Base-by-base conservation (phyloP, 805 yeast species). In the Saturnispora serradocipensis region DNA sequence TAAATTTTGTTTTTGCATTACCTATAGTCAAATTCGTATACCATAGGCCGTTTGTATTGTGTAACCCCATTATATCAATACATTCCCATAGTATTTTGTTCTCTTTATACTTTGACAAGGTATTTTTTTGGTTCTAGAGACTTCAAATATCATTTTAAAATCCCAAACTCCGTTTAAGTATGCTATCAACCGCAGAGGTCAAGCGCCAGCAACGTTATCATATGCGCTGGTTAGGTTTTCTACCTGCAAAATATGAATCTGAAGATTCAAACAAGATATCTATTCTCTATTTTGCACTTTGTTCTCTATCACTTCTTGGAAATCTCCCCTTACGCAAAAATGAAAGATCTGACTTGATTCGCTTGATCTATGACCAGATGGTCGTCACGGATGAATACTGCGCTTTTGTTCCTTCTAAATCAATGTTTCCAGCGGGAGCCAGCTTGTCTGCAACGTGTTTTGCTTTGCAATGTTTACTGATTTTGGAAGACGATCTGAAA, bases 231-330 rank as follows among this genome's bases (percentile, higher is more conserved):
- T 48, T 68, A 7, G 66, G 67, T 0, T 42, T 65, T 6, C 52
- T 68, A 6, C 72, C 74, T 67, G 79, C 68, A 58, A 70, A 53
- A 64, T 82, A 54, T 77, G 83, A 86, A 57, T 59, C 75, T 0
- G 82, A 84, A 53, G 96, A 86, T 59, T 75, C 87, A 5, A 84
- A 84, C 58, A 79, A 77, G 55, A 61, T 88, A 46, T 80, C 91
- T 5, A 65, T 89, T n/a, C 70, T 82, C 2, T 86, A 82, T 63
- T 88, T 88, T 61, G 74, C 86, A 43, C 61, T 88, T 1, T 72
- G 77, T 32, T 90, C 89, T 0, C 69, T 84, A 11, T 77, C 72
- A 27, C 56, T 83, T 11, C 60, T 78, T 28, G 60, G 56, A 58
- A 34, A 42, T n/a, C 25, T 49, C 9, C 34, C 36, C 5, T 10